phyloP scores from a whole-genome alignment of 2,329 filamentous ascomycete species.

The Curvularia lunata region DNA sequence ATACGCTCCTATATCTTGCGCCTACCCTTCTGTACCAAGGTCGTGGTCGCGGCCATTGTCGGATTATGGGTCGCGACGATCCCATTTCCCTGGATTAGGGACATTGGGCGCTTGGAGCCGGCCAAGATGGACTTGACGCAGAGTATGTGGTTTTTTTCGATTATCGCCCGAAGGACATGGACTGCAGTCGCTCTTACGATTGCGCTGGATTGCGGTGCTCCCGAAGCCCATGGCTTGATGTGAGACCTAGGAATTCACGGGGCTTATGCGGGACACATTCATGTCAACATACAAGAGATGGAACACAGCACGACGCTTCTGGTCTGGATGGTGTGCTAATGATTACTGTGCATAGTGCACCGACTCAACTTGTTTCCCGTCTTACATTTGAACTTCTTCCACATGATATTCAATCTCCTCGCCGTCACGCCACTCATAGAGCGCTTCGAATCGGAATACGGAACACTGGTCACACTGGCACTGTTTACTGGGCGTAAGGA shows the following conservation, averaged over 20 bases:
- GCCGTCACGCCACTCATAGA: constrained; percentile 88
- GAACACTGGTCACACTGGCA: constrained; percentile 84
- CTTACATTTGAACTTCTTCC: constrained; percentile 81
- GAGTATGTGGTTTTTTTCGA: constrained; percentile 62
- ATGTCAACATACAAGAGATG: background rate
- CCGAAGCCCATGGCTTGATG: constrained; percentile 1
- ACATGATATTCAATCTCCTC: constrained; percentile 78
- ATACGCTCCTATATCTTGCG: constrained; percentile 82
- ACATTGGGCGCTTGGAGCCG: constrained; percentile 82
- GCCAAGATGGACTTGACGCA: constrained; percentile 72
- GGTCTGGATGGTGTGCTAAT: constrained; percentile 22
- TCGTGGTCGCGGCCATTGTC: constrained; percentile 70
- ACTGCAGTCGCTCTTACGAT: background rate
- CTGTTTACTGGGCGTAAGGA: constrained; percentile 87
- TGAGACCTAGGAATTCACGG: background rate
- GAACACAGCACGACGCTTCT: background rate
- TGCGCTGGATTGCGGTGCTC: constrained; percentile 1
- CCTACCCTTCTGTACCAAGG: constrained; percentile 85
- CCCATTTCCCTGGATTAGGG: constrained; percentile 72
- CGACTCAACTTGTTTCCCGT: constrained; percentile 91
- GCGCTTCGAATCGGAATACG: constrained; percentile 90
- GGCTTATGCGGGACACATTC: background rate
- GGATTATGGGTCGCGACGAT: constrained; percentile 72
- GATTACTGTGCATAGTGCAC: constrained; percentile 68
- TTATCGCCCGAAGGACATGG: background rate